Evolutionary conservation across 345 rosid species (phyloP).

Genomic region (Turritis glabra): DNA sequence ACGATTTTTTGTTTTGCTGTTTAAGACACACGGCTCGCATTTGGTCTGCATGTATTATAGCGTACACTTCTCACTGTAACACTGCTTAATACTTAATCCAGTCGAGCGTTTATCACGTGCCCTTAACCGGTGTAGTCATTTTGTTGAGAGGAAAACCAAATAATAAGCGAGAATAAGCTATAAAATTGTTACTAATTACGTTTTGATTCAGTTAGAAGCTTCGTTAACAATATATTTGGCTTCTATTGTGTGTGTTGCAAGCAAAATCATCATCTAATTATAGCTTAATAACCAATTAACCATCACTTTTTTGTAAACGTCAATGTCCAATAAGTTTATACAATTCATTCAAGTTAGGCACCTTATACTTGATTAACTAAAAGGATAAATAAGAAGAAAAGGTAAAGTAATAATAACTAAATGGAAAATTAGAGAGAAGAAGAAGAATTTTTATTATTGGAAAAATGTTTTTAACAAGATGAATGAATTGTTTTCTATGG

Average conservation of each 20-base stretch:
- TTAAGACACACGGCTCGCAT: conserved; percentile 21
- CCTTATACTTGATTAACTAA: not conserved
- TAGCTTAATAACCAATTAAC: not conserved
- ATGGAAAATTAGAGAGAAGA: not conserved
- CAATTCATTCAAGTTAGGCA: not conserved
- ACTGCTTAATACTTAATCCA: not conserved
- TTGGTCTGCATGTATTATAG: conserved; percentile 9
- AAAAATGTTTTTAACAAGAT: conserved; percentile 14
- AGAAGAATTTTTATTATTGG: conserved; percentile 15
- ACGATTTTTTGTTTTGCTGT: conserved; percentile 3
- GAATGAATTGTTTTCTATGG: conserved; percentile 17
- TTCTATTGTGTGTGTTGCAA: conserved; percentile 11
- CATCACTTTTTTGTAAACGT: not conserved
- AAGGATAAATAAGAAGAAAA: not conserved
- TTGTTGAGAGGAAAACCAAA: not conserved
- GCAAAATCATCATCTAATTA: not conserved
- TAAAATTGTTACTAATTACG: not conserved
- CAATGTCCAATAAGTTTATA: not conserved
- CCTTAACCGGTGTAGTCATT: not conserved
- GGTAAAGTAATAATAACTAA: not conserved
- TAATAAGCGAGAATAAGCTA: not conserved
- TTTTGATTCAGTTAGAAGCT: not conserved
- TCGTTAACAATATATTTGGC: not conserved
- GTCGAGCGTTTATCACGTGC: conserved; percentile 9
- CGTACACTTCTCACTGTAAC: conserved; percentile 4